phyloP scores from a whole-genome alignment of 164 flowering plant species.

The Protea cynaroides region DNA sequence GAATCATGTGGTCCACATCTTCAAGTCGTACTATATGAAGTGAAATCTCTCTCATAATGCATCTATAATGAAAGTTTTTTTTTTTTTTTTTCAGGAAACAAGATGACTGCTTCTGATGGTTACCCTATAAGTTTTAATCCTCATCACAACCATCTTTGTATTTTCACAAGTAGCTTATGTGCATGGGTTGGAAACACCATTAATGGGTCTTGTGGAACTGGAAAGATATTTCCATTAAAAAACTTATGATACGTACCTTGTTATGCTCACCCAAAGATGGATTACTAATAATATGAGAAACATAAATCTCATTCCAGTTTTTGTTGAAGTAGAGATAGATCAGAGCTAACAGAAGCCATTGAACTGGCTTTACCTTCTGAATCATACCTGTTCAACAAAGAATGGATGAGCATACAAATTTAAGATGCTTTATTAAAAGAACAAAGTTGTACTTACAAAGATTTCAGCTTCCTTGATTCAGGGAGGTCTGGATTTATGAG shows the following conservation, averaged over 20 bases:
- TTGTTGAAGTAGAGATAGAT: constrained; percentile 37
- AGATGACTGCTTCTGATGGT: too few relatives aligned
- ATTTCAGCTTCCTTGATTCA: constrained; percentile 66
- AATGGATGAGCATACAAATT: neutral
- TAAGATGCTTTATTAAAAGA: neutral
- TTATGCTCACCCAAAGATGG: constrained; percentile 73
- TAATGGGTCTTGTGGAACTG: too few relatives aligned
- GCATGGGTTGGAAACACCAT: too few relatives aligned
- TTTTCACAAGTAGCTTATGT: too few relatives aligned
- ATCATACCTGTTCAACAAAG: constrained; percentile 60
- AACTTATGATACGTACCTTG: constrained; percentile 46
- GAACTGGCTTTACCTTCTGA: constrained; percentile 79
- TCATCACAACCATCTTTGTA: too few relatives aligned
- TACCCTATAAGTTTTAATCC: too few relatives aligned
- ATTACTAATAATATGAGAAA: constrained; percentile 55
- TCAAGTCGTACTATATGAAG: too few relatives aligned
- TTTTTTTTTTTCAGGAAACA: too few relatives aligned
- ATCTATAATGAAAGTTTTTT: too few relatives aligned
- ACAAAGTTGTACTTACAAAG: constrained; percentile 39
- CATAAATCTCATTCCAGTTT: constrained; percentile 60
- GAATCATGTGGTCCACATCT: too few relatives aligned
- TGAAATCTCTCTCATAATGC: too few relatives aligned
- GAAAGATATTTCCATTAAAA: too few relatives aligned
- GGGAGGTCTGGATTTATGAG: constrained; percentile 75
- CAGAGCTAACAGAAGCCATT: constrained; percentile 70